phyloP scores from a whole-genome alignment of 495 filamentous ascomycete genomes.

The Lepraria neglecta region DNA sequence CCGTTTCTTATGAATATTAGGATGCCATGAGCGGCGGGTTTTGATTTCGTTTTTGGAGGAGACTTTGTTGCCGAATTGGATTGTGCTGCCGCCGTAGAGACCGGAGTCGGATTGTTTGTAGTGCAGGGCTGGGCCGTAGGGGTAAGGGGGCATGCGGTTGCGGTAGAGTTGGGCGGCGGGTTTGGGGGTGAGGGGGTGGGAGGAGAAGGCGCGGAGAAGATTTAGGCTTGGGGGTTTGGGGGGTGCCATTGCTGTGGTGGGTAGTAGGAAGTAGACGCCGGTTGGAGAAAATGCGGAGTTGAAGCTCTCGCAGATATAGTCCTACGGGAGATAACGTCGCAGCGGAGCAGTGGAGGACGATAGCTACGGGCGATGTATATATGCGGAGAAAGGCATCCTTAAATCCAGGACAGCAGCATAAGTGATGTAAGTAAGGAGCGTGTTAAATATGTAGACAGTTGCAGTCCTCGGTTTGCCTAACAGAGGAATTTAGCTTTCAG shows the following conservation, averaged over 20 bases:
- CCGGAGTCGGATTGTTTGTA: conserved; percentile 86
- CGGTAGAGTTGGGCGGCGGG: conserved; percentile 5
- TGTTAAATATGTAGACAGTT: too few relatives aligned
- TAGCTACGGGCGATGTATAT: too few relatives aligned
- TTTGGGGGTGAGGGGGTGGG: background rate
- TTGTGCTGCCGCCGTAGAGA: conserved; percentile 69
- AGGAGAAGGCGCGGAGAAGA: background rate
- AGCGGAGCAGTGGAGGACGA: background rate
- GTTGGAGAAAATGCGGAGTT: conserved; percentile 2
- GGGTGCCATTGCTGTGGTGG: background rate
- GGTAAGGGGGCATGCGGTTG: conserved; percentile 60
- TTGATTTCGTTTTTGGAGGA: conserved; percentile 71
- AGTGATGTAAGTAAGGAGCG: too few relatives aligned
- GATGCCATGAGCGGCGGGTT: conserved; percentile 77
- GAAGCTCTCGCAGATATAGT: background rate
- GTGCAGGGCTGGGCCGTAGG: conserved; percentile 65
- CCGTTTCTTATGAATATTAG: conserved; percentile 75
- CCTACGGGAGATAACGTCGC: background rate
- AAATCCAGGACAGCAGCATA: too few relatives aligned
- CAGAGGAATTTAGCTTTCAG: too few relatives aligned
- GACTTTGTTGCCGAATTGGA: conserved; percentile 89
- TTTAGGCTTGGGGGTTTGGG: background rate
- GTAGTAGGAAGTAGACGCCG: conserved; percentile 13
- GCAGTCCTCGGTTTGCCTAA: too few relatives aligned
- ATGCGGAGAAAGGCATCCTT: too few relatives aligned